Base-by-base conservation (phyloP, 331 rosid species). In the Acacia pycnantha region DNA sequence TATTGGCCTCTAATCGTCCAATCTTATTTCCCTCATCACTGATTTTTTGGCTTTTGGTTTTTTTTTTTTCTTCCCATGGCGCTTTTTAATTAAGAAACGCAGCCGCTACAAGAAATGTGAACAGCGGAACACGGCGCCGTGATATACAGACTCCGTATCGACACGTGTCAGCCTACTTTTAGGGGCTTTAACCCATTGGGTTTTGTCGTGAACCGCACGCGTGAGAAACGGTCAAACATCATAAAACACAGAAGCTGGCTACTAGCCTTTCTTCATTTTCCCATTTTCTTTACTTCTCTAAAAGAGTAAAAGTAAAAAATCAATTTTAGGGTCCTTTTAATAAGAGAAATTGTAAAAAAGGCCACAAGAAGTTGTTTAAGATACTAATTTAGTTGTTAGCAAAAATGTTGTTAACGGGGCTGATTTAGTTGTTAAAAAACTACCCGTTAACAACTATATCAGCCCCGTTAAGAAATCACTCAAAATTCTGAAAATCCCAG, bases 161-260 rank as follows among this genome's bases (percentile, higher is more conserved):
- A 77, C 94, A 88, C 94, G 93, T 90, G 95, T 83, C 86, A 72
- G 6, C 4, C 43, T 27, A 4, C 59, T 72, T 47, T 72, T 14
- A 15, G 61, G 59, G 40, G 64, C n/a, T 67, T 73, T 48, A 27
- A 67, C 31, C 43, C 51, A 61, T 70, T 62, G 47, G 12, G 84
- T 61, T 58, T 90, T 93, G 98, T 90, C 97, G 93, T 92, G 90
- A 86, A 72, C 41, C 15, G 40, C 76, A 71, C 58, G 76, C 76
- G 40, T 24, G 58, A 71, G 58, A 85, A 90, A 74, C 44, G 85
- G 93, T 89, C 95, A 94, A 92, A 84, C 82, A 86, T 84, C 90
- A 68, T 64, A 19, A 26, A 40, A 2, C 8, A 6, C 9, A 37
- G 41, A 37, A 37, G 41, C 41, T 37, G 41, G 41, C 41, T 6